Evolutionary conservation across 495 filamentous ascomycete species (phyloP), one percentile per base, ranked within the genome.

Genomic region (Penicillium verhagenii): DNA sequence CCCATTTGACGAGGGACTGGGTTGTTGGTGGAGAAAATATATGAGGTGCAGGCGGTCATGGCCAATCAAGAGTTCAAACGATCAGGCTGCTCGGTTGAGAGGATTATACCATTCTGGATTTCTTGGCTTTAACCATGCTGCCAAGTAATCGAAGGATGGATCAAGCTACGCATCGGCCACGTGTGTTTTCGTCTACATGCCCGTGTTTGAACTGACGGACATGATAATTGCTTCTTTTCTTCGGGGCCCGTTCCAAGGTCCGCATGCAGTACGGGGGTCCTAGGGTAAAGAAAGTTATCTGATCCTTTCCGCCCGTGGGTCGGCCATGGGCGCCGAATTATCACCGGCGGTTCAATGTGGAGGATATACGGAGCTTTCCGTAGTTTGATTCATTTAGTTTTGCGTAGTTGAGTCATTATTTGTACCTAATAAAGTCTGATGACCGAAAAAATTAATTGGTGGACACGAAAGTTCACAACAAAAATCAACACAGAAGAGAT

Each of bases 231-330:
- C 31, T 35, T 35, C 9, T 10, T 35, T 35, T 6, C n/a, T n/a
- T n/a, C n/a, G n/a, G n/a, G n/a, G n/a, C n/a, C 31, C 31, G 31
- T 35, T 35, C n/a, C 5, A 35, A 35, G 14, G 18, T 16, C 35
- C 35, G 35, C 35, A 16, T 39, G 14, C 14, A 8, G 31, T 8
- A 35, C 31, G 9, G 31, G 31, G n/a, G 8, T 20, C 8, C 8
- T 18, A 42, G n/a, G n/a, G n/a, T n/a, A 8, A 25, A 45, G 7
- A 45, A 45, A 11, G 26, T 48, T 48, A 48, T 48, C 45, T 31
- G 45, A 48, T 48, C 45, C 6, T 45, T 35, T 35, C 44, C 14
- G 25, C 18, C 23, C 44, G 26, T 47, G 44, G 44, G 25, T 29
- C 44, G 24, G 25, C 14, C 24, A 13, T 28, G 45, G 19, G 45